Evolutionary conservation across 441 rosid species (phyloP), one percentile per base, ranked within the genome.

Genomic region (Adansonia grandidieri): DNA sequence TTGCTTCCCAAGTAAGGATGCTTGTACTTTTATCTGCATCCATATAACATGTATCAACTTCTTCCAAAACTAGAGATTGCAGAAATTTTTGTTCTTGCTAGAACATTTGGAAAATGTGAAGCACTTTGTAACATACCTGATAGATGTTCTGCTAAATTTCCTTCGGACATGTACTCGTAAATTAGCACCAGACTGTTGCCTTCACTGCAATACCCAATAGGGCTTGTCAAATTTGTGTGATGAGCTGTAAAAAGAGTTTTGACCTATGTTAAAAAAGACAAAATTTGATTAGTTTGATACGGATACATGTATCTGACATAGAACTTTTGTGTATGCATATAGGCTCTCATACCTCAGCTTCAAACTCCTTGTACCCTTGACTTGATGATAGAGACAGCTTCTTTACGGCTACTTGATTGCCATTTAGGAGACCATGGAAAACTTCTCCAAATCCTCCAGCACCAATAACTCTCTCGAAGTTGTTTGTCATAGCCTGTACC

Each of bases 371-470:
- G 28, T 76, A 76, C 22, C 82, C 85, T 79, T 82, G 72, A 24
- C 13, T 28, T 4, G 85, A 77, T 17, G 82, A 76, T 15, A 2
- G 47, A 58, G 76, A 79, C 37, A 82, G 78, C 78, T 79, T 82
- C 61, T 82, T 82, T 24, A 82, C 85, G 1, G 80, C 78, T 9
- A 76, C 85, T 79, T 78, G 44, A 62, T 37, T 50, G 22, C 66
- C 73, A 56, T 84, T 69, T 3, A 87, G 14, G 42, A 3, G 28
- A 51, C 86, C 85, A 63, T 82, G 82, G 65, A 80, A 83, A 37
- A 81, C 90, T 15, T 71, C 71, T 75, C 87, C 86, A 62, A 82
- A 85, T 48, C 81, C 84, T 72, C 86, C 87, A 50, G 79, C 58
- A 0, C 90, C 88, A 44, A 85, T 71, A 57, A 75, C 64, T 4